These are phyloP conservation scores for Sporothrix dimorphospora DNA, from an alignment of 2,329 filamentous ascomycete genomes.

Conservation along the genomic window DNA sequence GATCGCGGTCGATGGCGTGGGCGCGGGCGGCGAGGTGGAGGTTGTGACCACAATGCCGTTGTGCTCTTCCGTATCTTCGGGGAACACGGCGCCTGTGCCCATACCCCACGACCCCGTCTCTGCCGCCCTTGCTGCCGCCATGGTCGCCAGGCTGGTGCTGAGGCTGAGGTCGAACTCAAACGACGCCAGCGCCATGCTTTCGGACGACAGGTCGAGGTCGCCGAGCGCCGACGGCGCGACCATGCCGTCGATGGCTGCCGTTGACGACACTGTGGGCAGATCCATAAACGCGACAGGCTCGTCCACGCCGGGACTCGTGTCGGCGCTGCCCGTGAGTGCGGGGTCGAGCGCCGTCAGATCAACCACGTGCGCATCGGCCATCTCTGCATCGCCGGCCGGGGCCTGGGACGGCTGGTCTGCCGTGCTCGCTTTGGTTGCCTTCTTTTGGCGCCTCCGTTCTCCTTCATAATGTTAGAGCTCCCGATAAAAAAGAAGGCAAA, in stretches of 20 bases:
- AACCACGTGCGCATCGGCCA: neutral
- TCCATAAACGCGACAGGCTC: neutral
- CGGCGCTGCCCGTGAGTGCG: neutral
- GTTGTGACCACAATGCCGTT: neutral
- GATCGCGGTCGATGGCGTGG: neutral
- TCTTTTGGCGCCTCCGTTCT: slow-evolving; percentile 38
- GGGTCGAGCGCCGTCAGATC: neutral
- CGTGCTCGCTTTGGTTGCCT: neutral
- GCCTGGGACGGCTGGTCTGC: neutral
- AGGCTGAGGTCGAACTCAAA: slow-evolving; percentile 23
- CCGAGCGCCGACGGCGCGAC: neutral
- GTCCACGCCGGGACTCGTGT: slow-evolving; percentile 3
- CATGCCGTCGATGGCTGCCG: neutral
- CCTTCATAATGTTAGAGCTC: slow-evolving; percentile 34
- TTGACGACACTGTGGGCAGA: neutral
- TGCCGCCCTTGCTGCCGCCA: slow-evolving; percentile 1
- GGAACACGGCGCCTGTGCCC: neutral
- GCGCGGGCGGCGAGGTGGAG: neutral
- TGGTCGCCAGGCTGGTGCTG: slow-evolving; percentile 10
- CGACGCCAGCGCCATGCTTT: neutral
- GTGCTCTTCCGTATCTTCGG: neutral
- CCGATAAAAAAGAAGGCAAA: neutral
- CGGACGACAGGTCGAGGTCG: neutral
- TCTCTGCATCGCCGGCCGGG: neutral
- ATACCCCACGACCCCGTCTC: slow-evolving; percentile 12